Evolutionary conservation across 192 early-diverging fungal genomes (phyloP), one percentile per base, ranked within the genome.

Genomic region (Obelidium mucronatum): DNA sequence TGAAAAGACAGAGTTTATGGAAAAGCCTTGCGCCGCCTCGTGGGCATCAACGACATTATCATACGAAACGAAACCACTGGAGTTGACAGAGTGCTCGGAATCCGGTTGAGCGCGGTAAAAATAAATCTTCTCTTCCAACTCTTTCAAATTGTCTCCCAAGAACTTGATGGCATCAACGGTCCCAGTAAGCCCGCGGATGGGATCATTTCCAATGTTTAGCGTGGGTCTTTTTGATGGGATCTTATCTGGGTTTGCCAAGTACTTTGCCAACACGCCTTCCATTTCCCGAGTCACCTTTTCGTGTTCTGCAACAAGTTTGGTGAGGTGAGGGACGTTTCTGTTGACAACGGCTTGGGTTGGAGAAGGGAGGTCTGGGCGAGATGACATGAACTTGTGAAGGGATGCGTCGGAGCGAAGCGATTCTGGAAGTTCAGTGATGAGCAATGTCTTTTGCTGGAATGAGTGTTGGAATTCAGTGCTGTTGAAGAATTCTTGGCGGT

Each of bases 41-140:
- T 87, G 81, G 5, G 82, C 74, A 2, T 60, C 77, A 2, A 55
- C 30, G 51, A 80, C 76, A n/a, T 48, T 78, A 37, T 74, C 53
- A 65, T 82, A 87, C 1, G 70, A 51, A 24, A 82, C 67, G 67
- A 87, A 87, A 13, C 68, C 81, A 39, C 74, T 77, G 17, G 78
- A 40, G 58, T 78, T 76, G 15, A 78, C 59, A 26, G 78, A 40
- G 62, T 82, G 82, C n/a, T 33, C 28, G 2, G 62, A 22, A 26
- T 85, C 80, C 28, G 73, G 74, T 39, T 77, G 60, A 13, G 78
- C 37, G 15, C 86, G 80, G 2, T 81, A 19, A 30, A 28, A 67
- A 75, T 87, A 87, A 39, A 87, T 87, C 53, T 86, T 44, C 26
- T 75, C 75, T 62, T 87, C 86, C 30, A 87, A 48, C 1, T 65